Base-by-base conservation (phyloP, 805 yeast species). In the Kazachstania taianensis region DNA sequence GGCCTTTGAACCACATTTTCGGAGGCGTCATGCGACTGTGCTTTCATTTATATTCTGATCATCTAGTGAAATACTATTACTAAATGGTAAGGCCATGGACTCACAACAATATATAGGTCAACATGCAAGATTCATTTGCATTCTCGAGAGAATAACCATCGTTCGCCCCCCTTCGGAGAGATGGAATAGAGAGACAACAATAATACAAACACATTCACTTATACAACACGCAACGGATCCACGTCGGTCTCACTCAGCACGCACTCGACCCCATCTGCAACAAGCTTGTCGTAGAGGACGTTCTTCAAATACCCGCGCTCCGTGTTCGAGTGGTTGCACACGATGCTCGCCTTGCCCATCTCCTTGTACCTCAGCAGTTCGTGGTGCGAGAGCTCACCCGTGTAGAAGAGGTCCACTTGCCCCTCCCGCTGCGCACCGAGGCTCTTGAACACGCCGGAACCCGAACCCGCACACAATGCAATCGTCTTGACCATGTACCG, bases 391-490 rank as follows among this genome's bases (percentile, higher is more conserved):
- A 92, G 61, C 54, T 92, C 99, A 2, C 99, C 99, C 0, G 98
- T 87, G 49, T 76, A 72, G 53, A 71, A 81, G 28, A 86, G 63
- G 49, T 92, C 97, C 2, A 69, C 67, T 0, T 77, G 65, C 14
- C 35, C 37, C 13, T 26, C 20, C n/a, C n/a, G n/a, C 3, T 25
- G 9, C 6, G 5, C 13, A 4, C 37, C 41, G 7, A 57, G 50
- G 5, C 63, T 58, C 24, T 59, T 53, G 59, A 85, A 78, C 2
- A 87, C 84, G 1, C 78, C 68, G 3, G 82, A 79, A 0, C 98
- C 97, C 2, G 95, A 81, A 0, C 99, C 99, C 3, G 98, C 97
- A 59, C 99, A 92, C 12, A 92, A 57, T 1, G 96, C 97, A 16
- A 86, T 63, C 0, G 72, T 68, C 17, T 55, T 58, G 36, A 85